These are phyloP conservation scores for Xylaria acuta DNA, from an alignment of 495 filamentous ascomycete species.

Conservation along the genomic window DNA sequence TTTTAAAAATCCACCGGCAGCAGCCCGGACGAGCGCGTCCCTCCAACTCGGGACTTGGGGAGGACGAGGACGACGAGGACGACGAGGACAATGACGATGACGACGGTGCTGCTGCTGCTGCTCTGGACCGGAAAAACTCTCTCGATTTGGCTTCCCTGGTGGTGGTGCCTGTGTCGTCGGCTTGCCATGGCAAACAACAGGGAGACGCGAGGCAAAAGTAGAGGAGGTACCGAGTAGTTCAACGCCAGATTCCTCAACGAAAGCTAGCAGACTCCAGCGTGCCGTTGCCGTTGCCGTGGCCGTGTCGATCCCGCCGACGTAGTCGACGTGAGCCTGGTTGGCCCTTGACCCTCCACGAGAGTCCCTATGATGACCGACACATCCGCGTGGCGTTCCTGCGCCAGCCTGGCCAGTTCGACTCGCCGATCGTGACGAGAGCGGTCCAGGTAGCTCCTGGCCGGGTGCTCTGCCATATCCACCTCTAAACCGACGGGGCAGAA, in stretches of 20 bases:
- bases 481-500: background rate
- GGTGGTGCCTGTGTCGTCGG: too few species aligned
- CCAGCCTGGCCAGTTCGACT: slow-evolving; percentile 29
- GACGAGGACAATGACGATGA: too few species aligned
- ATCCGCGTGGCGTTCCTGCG: slow-evolving; percentile 23
- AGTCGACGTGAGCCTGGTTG: slow-evolving; percentile 32
- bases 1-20: slow-evolving; percentile 24
- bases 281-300: slow-evolving; percentile 23
- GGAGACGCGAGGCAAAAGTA: too few species aligned
- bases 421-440: slow-evolving; percentile 29
- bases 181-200: too few species aligned
- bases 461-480: slow-evolving; percentile 22
- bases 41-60: background rate
- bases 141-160: background rate
- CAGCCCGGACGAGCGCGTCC: slow-evolving; percentile 28
- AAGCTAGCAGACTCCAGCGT: background rate
- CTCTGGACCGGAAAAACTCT: slow-evolving; percentile 16
- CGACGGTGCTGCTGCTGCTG: too few species aligned
- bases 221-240: background rate
- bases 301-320: slow-evolving; percentile 29
- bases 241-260: background rate
- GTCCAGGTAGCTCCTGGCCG: slow-evolving; percentile 25
- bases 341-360: slow-evolving; percentile 26
- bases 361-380: slow-evolving; percentile 27
- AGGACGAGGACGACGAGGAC: too few species aligned